Evolutionary conservation across 73 alveolate species (phyloP), one percentile per base, ranked within the genome.

Genomic region (Paramecium caudatum): DNA sequence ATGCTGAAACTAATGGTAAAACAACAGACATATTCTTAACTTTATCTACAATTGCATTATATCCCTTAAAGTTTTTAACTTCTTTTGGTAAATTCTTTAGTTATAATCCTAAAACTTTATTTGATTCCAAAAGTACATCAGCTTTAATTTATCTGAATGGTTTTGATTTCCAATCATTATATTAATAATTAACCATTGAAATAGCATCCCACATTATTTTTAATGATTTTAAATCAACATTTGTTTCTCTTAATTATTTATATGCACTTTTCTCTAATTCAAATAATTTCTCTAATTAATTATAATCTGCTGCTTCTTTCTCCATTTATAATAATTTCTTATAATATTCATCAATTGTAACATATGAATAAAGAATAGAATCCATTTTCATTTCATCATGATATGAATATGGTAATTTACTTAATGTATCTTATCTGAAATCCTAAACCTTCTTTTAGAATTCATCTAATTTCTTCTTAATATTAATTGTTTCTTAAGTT

Each of bases 61-160:
- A 96, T 25, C 98, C 98, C 47, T 91, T 91, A 98, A 98, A 97
- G 46, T 91, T 92, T 85, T 91, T 93, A 65, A 97, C 93, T 82
- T 94, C 98, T 90, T 96, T 96, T 68, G 97, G 96, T 90, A 97
- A 95, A 62, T 96, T 96, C 92, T 96, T 97, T 55, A 95, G 94
- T 92, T 93, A 82, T 45, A 91, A 96, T 86, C 96, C 98, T 81
- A 98, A 92, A 39, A 97, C 98, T 61, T 97, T 97, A 90, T 97
- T 98, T 45, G 95, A 98, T 82, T 97, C 99, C 86, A 98, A 96
- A 50, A 98, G 95, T 80, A 93, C 91, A 91, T 98, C 99, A 7
- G 99, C 99, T 92, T 98, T 98, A 62, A 98, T 98, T 94, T 98
- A 97, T 95, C 98, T 99, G 99, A 99, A 98, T 48, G 97, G 97